Evolutionary conservation across 169 alveolate species (phyloP).

Genomic region (Babesia sp.): DNA sequence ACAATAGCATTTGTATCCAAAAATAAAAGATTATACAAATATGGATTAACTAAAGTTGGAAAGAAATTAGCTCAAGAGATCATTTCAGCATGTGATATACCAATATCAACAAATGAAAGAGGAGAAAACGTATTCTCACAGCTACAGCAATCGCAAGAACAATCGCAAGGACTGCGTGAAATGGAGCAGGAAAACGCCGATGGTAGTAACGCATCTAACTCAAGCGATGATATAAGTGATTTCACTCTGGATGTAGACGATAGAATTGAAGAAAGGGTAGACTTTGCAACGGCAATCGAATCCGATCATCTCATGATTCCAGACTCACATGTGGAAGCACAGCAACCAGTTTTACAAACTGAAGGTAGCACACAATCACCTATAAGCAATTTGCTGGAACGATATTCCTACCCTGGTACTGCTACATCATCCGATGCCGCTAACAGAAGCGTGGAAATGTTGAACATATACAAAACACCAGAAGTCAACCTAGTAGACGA

Average conservation of each 20-base stretch:
- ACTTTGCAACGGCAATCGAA: no score
- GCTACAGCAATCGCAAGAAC: conserved; percentile 9
- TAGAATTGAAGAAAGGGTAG: no score
- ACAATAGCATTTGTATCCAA: background rate
- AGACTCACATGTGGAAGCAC: no score
- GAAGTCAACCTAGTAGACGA: no score
- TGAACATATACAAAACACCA: no score
- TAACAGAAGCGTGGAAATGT: no score
- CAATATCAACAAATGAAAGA: conserved; percentile 4
- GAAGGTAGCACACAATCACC: no score
- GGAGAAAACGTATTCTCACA: background rate
- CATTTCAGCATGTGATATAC: conserved; percentile 43
- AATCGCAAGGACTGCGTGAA: background rate
- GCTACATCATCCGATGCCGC: no score
- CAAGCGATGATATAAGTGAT: background rate
- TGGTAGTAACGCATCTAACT: background rate
- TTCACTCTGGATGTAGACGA: background rate
- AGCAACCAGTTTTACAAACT: no score
- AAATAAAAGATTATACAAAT: conserved; percentile 4
- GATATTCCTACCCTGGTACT: no score
- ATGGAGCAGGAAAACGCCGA: background rate
- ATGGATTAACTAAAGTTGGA: conserved; percentile 50
- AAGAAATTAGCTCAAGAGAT: conserved; percentile 23
- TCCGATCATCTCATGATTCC: no score
- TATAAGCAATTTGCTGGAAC: no score